Base-by-base conservation (phyloP, 495 filamentous ascomycete species). In the Daldinia vernicosa region DNA sequence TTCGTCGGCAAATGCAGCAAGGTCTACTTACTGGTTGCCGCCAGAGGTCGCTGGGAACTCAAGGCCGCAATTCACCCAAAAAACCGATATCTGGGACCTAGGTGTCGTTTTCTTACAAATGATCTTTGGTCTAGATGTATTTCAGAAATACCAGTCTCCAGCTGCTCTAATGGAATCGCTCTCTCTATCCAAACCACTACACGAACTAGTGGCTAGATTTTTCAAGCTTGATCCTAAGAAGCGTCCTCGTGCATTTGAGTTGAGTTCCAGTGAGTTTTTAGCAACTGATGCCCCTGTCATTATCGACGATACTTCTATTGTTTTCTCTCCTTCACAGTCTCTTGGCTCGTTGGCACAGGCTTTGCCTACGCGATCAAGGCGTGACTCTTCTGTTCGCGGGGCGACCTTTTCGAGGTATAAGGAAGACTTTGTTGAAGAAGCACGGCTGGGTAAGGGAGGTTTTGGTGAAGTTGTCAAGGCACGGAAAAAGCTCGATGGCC, bases 381-480 rank as follows among this genome's bases (percentile, higher is more conserved):
- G 79, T 37, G 84, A 87, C 22, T 89, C 87, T 6, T 82, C 81
- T 66, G 81, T 77, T 61, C 78, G 75, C 8, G 75, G 74, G 17
- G 78, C 79, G 4, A 67, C 78, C 3, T 83, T 86, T 28, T 95
- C 93, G 1, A 86, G 93, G 50, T 99, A 98, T 74, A 84, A 83
- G 33, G 90, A 90, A 74, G 96, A 98, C 72, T 99, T 96, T 75
- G 89, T 92, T 22, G 95, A 98, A 79, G 88, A 92, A 65, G 94
- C 93, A 17, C 88, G 91, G 2, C 83, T 99, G 19, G 95, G 96
- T 27, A 95, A 93, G 79, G 95, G 95, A 15, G 96, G 95, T 1
- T 99, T 96, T 79, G 95, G 96, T 30, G 92, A 98, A 80, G 95
- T 99, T n/a, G 93, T 99, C 47, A 94, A 95, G 77, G 95, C 95